Evolutionary conservation across 164 flowering plant genomes (phyloP).

Genomic region (Santalum album): DNA sequence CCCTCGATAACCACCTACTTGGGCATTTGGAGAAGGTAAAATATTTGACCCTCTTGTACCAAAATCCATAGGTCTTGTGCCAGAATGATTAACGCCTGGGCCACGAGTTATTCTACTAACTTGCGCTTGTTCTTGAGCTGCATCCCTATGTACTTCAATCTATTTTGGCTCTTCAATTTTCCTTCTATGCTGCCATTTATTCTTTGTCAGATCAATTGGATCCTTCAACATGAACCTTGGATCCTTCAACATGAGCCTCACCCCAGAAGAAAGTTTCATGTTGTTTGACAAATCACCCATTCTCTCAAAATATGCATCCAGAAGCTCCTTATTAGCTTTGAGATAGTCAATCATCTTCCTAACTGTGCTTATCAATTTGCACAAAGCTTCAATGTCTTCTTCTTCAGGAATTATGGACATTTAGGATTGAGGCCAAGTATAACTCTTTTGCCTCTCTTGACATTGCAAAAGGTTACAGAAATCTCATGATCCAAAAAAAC

Average conservation of each 20-base stretch:
- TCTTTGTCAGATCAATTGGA: constrained; percentile 83
- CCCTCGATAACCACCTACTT: constrained; percentile 52
- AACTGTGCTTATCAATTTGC: constrained; percentile 94
- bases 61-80: constrained; percentile 68
- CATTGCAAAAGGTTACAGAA: no score
- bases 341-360: constrained; percentile 90
- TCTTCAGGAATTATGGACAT: constrained; percentile 81
- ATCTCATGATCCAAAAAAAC: no score
- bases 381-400: constrained; percentile 84
- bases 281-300: constrained; percentile 60
- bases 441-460: no score
- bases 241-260: no score
- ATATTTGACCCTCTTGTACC: constrained; percentile 48
- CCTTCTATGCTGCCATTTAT: constrained; percentile 92
- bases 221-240: constrained; percentile 95
- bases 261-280: constrained; percentile 75
- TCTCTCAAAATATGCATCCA: constrained; percentile 78
- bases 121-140: constrained; percentile 86
- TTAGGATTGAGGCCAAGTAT: no score
- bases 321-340: constrained; percentile 70
- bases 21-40: constrained; percentile 53
- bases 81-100: constrained; percentile 41
- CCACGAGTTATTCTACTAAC: constrained; percentile 59
- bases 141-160: constrained; percentile 96
- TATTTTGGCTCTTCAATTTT: constrained; percentile 97